Base-by-base conservation (phyloP, 2,329 filamentous ascomycete genomes). In the Fusarium gaditjirri region DNA sequence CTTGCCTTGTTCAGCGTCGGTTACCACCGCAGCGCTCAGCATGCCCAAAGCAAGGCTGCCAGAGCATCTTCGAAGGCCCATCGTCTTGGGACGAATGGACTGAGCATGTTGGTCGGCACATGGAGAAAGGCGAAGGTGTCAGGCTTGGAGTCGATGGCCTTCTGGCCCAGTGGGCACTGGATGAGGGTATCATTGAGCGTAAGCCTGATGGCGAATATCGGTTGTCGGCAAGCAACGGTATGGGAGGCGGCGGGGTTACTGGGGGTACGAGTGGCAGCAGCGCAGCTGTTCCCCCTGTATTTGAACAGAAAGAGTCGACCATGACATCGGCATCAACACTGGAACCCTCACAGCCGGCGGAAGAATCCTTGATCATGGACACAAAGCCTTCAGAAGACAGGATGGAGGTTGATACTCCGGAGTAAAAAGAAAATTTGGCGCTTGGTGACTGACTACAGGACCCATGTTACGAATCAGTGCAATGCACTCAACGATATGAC, bases 11-110 rank as follows among this genome's bases (percentile, higher is more conserved):
- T 8, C 87, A 86, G 17, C 86, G 93, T 5, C 88, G 95, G 7
- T 82, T 87, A 31, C 89, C 93, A 0, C 95, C 95, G 0, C 87
- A 90, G 64, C 84, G 86, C 36, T 94, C 93, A 50, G 87, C 92
- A 2, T 95, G 93, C 71, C 90, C 90, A 0, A 90, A 90, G 74
- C 84, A 86, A 2, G 93, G 94, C 74, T 98, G 95, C 78, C 84
- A 87, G 16, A 87, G 87, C 54, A 81, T 86, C 1, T 98, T 97
- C 76, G 86, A 90, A 61, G 94, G 94, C 0, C 83, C 86, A 2
- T 88, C 87, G 5, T 92, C 92, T 13, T 98, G 95, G 95, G 94
- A 97, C 63, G 91, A 94, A 74, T 93, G 94, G 83, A 96, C 96
- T 66, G 95, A 98, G 80, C 95, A 98, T 79, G 92, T 98, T 2